Percentiles rank a stretch among this genome's conserved stretches.
Evolutionary conservation across 1,284 basidiomycete species (phyloP).

Genomic region (Entoloma clypeatum): DNA sequence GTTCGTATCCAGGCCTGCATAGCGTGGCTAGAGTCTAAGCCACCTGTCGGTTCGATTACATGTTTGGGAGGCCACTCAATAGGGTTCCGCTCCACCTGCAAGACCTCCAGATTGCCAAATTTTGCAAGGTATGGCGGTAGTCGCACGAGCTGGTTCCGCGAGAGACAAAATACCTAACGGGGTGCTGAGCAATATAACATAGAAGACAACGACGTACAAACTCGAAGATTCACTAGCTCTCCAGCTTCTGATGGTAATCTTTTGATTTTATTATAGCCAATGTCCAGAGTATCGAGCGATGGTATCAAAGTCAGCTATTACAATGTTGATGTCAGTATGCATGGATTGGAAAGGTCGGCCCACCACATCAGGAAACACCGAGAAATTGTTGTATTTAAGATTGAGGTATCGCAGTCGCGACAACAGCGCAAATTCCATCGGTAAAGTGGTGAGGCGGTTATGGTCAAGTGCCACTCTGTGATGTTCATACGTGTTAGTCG

Average conservation of each 20-base stretch:
- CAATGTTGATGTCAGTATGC: conserved; percentile 8
- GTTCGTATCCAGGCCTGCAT: conserved; percentile 71
- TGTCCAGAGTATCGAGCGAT: conserved; percentile 90
- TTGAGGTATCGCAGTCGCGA: conserved; percentile 88
- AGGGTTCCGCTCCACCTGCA: conserved; percentile 90
- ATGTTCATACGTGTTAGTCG: conserved; percentile 2
- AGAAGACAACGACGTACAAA: conserved; percentile 27
- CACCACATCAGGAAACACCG: conserved; percentile 84
- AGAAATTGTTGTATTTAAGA: conserved; percentile 84
- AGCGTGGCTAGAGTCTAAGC: conserved; percentile 44
- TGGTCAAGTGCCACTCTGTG: conserved; percentile 81
- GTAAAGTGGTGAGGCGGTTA: conserved; percentile 81
- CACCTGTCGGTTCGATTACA: conserved; percentile 43
- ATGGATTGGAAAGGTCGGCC: conserved; percentile 31
- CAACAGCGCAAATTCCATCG: conserved; percentile 75
- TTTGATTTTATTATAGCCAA: conserved; percentile 90
- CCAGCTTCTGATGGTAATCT: conserved; percentile 80
- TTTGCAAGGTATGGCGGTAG: conserved; percentile 78
- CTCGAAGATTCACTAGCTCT: conserved; percentile 74
- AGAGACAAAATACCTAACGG: conserved; percentile 82
- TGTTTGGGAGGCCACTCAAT: conserved; percentile 83
- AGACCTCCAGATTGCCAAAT: conserved; percentile 72
- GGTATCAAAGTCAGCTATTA: conserved; percentile 79
- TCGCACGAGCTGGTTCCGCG: conserved; percentile 78
- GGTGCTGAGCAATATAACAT: too few relatives aligned